A percentile compares a stretch with the other conserved stretches of the same genome.
These are phyloP conservation scores for Sophora flavescens DNA, from an alignment of 306 rosid species.

Conservation along the genomic window DNA sequence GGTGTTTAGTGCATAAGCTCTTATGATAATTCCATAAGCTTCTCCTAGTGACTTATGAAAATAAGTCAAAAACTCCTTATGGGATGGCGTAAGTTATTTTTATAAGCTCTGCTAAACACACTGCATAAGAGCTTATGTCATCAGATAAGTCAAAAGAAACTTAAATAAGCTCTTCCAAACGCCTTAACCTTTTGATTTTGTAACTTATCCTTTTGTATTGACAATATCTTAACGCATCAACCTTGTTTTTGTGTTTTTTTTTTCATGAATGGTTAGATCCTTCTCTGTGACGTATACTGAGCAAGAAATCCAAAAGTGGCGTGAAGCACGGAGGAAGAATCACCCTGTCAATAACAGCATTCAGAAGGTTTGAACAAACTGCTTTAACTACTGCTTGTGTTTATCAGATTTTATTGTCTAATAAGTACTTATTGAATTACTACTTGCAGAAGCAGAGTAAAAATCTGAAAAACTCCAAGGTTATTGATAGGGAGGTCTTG, in stretches of 20 bases:
- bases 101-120: too few species aligned
- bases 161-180: too few species aligned
- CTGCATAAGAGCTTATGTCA: too few species aligned
- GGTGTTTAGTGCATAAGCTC: too few species aligned
- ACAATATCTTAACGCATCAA: background rate
- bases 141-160: too few species aligned
- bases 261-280: constrained; percentile 57
- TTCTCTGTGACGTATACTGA: constrained; percentile 60
- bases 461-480: constrained; percentile 41
- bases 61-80: too few species aligned
- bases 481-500: constrained; percentile 60
- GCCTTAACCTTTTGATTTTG: constrained; percentile 31
- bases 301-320: constrained; percentile 86
- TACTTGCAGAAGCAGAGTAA: constrained; percentile 62
- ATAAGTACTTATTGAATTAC: constrained; percentile 41
- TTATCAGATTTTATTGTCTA: constrained; percentile 46
- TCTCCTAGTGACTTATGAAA: too few species aligned
- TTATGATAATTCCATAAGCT: too few species aligned
- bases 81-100: too few species aligned
- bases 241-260: constrained; percentile 41
- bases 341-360: constrained; percentile 63
- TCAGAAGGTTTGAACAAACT: constrained; percentile 64
- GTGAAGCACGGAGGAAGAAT: constrained; percentile 83
- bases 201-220: background rate
- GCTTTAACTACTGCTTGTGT: constrained; percentile 25